Conservation (phyloP, 1,284 basidiomycete species). For the Phellopilus nigrolimitatus region DNA sequence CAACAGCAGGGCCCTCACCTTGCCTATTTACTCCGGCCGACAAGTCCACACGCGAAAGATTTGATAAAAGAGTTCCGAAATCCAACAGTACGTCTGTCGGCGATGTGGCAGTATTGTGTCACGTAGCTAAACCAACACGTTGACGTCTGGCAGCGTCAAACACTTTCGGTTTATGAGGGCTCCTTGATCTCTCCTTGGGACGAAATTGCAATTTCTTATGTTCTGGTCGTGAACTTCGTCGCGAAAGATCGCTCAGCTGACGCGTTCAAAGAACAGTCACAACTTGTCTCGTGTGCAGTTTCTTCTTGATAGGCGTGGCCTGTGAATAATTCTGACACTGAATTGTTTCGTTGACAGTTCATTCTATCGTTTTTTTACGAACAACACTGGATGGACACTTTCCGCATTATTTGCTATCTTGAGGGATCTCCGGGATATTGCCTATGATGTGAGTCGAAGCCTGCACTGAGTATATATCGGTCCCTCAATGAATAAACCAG, state of each 20-base stretch:
- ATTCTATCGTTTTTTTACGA: slow-evolving; percentile 73
- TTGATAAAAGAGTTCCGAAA: slow-evolving; percentile 67
- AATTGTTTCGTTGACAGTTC: slow-evolving; percentile 36
- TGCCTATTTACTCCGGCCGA: slow-evolving; percentile 67
- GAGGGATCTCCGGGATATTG: slow-evolving; percentile 75
- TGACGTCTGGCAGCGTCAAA: slow-evolving; percentile 37
- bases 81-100: slow-evolving; percentile 46
- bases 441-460: slow-evolving; percentile 52
- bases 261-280: slow-evolving; percentile 72
- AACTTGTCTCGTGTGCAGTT: slow-evolving; percentile 54
- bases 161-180: slow-evolving; percentile 54
- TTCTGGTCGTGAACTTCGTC: slow-evolving; percentile 63
- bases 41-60: slow-evolving; percentile 68
- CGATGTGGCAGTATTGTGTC: no score
- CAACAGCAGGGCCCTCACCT: slow-evolving; percentile 64
- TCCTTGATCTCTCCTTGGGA: slow-evolving; percentile 72
- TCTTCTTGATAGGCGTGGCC: neutral
- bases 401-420: slow-evolving; percentile 76
- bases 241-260: slow-evolving; percentile 60
- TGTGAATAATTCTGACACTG: neutral
- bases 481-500: slow-evolving; percentile 31
- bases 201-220: slow-evolving; percentile 75
- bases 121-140: neutral
- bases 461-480: neutral
- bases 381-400: slow-evolving; percentile 79